Evolutionary conservation across 768 basidiomycete species (phyloP), one percentile per base, ranked within the genome.

Genomic region (Strobilomyces echinocephalus): DNA sequence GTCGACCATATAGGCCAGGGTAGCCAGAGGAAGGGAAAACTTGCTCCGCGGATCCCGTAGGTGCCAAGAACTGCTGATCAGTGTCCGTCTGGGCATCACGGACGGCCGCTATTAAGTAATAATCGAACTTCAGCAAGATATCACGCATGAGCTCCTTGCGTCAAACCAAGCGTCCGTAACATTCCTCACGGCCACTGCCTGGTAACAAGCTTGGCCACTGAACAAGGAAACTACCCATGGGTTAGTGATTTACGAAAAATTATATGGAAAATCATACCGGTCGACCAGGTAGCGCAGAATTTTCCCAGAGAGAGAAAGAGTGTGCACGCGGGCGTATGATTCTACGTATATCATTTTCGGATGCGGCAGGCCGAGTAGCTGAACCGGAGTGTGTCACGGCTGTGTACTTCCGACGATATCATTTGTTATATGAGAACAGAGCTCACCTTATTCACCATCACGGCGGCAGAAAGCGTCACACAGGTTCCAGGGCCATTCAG

Each of bases 401-500:
- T 28, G 20, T 24, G 16, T 31, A 46, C 36, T 20, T 53, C 44
- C 18, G 34, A 46, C 42, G 35, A 43, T 38, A 10, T 21, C 34
- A 20, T 30, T 41, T 24, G 33, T 21, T 36, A 44, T 14, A 16
- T n/a, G 36, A 63, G 34, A 46, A 52, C 5, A 38, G 41, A 14
- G 73, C 82, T 60, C 66, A 90, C 93, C 69, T 81, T 83, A 60
- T 86, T 87, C 40, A 91, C 52, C 64, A 83, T 85, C 14, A 83
- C 79, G 1, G 88, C 83, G 15, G 80, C 54, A 53, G 87, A 91
- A 7, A 98, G 75, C 6, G 87, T 74, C 33, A 95, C 82, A 66
- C 91, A 95, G 7, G 95, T 97, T 15, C 97, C 95, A 0, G 97
- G 97, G 2, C 97, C 97, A 68, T 98, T 98, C 28, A 98, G 70